Conservation (phyloP, 257 asterid species). For the Hygrophila difformis region DNA sequence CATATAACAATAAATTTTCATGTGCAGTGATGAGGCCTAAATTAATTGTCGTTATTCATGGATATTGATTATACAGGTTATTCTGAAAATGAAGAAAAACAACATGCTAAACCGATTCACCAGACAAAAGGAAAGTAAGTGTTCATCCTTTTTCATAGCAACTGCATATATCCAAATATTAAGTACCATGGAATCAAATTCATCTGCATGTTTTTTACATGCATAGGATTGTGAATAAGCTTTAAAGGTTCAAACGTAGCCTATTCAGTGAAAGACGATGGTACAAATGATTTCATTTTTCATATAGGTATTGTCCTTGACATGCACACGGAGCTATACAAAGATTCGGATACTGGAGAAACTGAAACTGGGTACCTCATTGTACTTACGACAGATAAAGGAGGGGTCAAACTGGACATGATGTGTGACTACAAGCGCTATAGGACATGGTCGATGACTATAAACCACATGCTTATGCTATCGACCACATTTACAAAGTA, state of each 20-base stretch:
- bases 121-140: conserved; percentile 64
- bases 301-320: conserved; percentile 45
- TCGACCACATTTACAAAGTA: conserved; percentile 51
- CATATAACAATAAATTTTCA: background rate
- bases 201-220: background rate
- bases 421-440: conserved; percentile 48
- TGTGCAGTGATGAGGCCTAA: background rate
- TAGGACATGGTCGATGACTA: conserved; percentile 65
- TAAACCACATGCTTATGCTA: conserved; percentile 71
- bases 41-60: conserved; percentile 13
- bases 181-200: conserved; percentile 3
- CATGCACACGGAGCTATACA: conserved; percentile 59
- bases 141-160: conserved; percentile 4
- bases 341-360: conserved; percentile 44
- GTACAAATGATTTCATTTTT: background rate
- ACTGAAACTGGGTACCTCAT: conserved; percentile 53
- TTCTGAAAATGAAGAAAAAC: conserved; percentile 62
- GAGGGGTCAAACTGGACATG: conserved; percentile 65
- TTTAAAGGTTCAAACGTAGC: background rate
- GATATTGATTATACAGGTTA: conserved; percentile 32
- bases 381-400: conserved; percentile 60
- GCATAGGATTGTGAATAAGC: no score
- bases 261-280: background rate
- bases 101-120: conserved; percentile 50
- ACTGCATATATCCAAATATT: conserved; percentile 8